Conservation (phyloP, 768 basidiomycete genomes). For the Dentipellis sp. region DNA sequence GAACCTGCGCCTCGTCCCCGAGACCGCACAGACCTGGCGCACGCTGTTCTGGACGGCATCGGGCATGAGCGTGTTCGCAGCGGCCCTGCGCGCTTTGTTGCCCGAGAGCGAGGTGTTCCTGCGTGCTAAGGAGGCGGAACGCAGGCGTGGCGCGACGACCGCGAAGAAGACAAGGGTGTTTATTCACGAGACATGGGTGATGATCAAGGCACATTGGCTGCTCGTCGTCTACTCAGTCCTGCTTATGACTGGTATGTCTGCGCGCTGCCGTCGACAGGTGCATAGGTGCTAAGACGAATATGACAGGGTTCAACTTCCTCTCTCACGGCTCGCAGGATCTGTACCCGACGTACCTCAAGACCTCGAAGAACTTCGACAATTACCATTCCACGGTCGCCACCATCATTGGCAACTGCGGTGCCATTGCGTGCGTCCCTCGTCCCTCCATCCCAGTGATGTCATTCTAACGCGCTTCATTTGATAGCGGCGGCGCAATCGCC, state of each 20-base stretch:
- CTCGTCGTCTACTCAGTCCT: constrained; percentile 77
- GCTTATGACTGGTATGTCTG: constrained; percentile 52
- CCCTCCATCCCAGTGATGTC: background rate
- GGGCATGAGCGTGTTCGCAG: constrained; percentile 63
- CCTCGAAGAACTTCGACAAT: constrained; percentile 24
- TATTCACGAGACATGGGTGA: constrained; percentile 58
- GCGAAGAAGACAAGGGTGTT: constrained; percentile 60
- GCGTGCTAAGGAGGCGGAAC: constrained; percentile 48
- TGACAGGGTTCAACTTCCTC: constrained; percentile 39
- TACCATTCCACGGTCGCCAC: constrained; percentile 31
- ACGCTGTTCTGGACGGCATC: constrained; percentile 74
- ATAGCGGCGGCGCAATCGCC: constrained; percentile 28
- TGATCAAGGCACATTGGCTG: constrained; percentile 78
- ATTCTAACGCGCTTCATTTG: constrained; percentile 5
- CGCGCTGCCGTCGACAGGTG: background rate
- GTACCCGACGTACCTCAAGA: constrained; percentile 32
- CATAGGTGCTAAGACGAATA: background rate
- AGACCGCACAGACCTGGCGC: constrained; percentile 43
- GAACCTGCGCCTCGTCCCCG: constrained; percentile 55
- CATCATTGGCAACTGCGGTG: constrained; percentile 31
- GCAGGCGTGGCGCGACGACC: constrained; percentile 26
- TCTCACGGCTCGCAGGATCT: constrained; percentile 38
- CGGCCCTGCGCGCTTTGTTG: constrained; percentile 48
- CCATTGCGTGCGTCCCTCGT: constrained; percentile 17
- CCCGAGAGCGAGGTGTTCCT: constrained; percentile 79